These are phyloP conservation scores for Taphrina pruni DNA, from an alignment of 1,139 yeast species.

Conservation along the genomic window DNA sequence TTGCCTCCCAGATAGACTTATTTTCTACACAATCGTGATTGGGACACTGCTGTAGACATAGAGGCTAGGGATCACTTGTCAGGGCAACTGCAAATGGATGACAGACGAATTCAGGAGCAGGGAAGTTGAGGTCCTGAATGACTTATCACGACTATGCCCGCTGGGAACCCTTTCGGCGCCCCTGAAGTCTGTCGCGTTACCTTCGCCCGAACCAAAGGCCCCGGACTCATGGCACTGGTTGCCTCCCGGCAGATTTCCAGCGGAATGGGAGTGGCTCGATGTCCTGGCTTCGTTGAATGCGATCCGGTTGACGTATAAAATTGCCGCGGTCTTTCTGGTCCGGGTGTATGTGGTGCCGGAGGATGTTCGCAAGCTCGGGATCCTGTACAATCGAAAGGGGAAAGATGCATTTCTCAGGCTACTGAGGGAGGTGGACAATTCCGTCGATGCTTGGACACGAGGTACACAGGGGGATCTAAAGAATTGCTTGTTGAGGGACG, in stretches of 20 bases:
- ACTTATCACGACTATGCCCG: slow-evolving; percentile 18
- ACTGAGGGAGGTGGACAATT: slow-evolving; percentile 1
- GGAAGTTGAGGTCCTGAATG: slow-evolving; percentile 9
- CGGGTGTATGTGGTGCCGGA: slow-evolving; percentile 28
- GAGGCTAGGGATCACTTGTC: no score
- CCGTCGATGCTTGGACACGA: not conserved
- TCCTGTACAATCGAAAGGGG: not conserved
- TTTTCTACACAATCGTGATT: no score
- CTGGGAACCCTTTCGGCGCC: slow-evolving; percentile 11
- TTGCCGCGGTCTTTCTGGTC: not conserved
- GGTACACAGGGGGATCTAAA: not conserved
- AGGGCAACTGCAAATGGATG: not conserved
- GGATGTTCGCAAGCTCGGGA: slow-evolving; percentile 8
- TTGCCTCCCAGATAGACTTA: no score
- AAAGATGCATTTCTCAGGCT: slow-evolving; percentile 1
- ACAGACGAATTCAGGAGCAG: not conserved
- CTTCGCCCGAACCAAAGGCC: slow-evolving; percentile 28
- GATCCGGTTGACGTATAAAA: slow-evolving; percentile 13
- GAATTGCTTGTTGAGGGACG: not conserved
- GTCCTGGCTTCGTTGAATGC: slow-evolving; percentile 1
- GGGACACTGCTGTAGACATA: no score
- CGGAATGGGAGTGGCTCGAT: slow-evolving; percentile 31
- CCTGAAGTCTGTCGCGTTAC: not conserved
- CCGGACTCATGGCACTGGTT: slow-evolving; percentile 36
- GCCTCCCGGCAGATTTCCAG: slow-evolving; percentile 28